These are phyloP conservation scores for Leccinum griseonigrum DNA, from an alignment of 1,284 basidiomycete genomes.

Conservation along the genomic window DNA sequence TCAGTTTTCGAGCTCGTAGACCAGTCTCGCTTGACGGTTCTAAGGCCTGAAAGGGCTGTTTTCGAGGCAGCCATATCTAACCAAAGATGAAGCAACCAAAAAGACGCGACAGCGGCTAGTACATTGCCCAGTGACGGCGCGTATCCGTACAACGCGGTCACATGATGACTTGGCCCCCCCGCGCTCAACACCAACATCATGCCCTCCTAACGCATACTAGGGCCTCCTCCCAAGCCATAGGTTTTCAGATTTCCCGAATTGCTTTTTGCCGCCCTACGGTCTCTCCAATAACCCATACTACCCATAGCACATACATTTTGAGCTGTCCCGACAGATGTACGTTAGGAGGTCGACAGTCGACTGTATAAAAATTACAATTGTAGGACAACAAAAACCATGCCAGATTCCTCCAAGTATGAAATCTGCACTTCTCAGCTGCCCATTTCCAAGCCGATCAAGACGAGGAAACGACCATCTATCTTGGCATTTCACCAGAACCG, in stretches of 20 bases:
- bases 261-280: no score
- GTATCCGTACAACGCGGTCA: background rate
- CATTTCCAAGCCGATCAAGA: conserved; percentile 50
- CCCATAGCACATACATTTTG: no score
- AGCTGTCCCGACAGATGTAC: no score
- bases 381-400: conserved; percentile 36
- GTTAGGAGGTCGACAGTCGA: no score
- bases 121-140: background rate
- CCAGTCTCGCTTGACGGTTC: conserved; percentile 46
- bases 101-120: background rate
- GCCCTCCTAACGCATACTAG: no score
- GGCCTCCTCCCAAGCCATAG: no score
- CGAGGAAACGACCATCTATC: conserved; percentile 41
- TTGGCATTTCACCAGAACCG: conserved; percentile 76
- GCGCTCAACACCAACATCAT: no score
- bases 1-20: conserved; percentile 38
- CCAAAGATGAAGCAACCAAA: background rate
- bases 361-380: conserved; percentile 11
- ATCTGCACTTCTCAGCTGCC: conserved; percentile 42
- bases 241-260: no score
- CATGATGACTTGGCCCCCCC: background rate
- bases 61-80: conserved; percentile 35
- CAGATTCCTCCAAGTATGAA: conserved; percentile 23
- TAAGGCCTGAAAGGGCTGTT: conserved; percentile 44
- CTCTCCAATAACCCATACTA: no score